Evolutionary conservation across 1,284 basidiomycete species (phyloP).

Genomic region (Ceratobasidium sp.): DNA sequence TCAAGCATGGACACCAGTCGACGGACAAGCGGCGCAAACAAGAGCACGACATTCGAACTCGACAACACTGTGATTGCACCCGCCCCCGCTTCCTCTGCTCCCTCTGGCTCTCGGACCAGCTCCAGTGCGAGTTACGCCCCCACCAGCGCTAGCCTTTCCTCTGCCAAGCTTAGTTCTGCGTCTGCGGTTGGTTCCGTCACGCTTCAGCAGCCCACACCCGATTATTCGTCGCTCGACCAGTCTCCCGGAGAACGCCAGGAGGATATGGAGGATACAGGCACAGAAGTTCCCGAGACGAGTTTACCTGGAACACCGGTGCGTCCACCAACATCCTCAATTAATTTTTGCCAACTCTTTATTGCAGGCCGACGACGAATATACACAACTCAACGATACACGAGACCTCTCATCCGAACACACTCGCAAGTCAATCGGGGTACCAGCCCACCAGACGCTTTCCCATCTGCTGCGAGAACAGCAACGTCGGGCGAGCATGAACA

Average conservation of each 20-base stretch:
- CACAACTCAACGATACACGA: neutral
- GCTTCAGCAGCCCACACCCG: slow-evolving; percentile 23
- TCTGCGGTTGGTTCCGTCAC: neutral
- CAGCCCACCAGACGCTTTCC: neutral
- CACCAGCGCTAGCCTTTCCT: too few species aligned
- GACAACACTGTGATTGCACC: too few species aligned
- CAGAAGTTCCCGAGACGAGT: slow-evolving; percentile 2
- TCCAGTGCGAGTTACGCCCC: too few species aligned
- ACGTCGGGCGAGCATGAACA: neutral
- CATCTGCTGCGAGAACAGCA: neutral
- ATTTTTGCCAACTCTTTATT: too few species aligned
- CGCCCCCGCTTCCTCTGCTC: too few species aligned
- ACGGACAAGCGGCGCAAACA: too few species aligned
- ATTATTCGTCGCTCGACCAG: slow-evolving; percentile 21
- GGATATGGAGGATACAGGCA: neutral
- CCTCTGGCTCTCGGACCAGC: too few species aligned
- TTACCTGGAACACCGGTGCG: neutral
- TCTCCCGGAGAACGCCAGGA: neutral
- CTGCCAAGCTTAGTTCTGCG: too few species aligned
- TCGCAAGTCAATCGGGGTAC: neutral
- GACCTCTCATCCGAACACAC: neutral
- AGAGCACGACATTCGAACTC: too few species aligned
- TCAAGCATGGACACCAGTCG: too few species aligned
- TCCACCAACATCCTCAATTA: neutral
- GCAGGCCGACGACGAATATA: too few species aligned